These are phyloP conservation scores for Xenoacremonium recifei DNA, from an alignment of 2,329 filamentous ascomycete species.

Conservation along the genomic window DNA sequence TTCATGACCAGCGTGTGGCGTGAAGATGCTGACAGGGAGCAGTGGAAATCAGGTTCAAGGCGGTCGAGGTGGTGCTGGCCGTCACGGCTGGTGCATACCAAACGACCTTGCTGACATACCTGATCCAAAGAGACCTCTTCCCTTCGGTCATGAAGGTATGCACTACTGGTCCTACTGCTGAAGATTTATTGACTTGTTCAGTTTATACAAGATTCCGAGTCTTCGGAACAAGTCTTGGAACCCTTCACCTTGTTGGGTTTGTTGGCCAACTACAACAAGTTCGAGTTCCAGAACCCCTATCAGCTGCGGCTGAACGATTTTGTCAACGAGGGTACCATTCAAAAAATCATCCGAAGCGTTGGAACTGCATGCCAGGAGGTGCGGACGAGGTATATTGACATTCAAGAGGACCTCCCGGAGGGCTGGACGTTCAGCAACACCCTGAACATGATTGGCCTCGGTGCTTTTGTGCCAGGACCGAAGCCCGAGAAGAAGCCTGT, in stretches of 20 bases:
- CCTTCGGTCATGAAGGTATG: constrained; percentile 89
- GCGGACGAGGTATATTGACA: constrained; percentile 74
- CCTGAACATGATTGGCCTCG: constrained; percentile 80
- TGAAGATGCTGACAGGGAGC: constrained; percentile 23
- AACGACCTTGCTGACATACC: constrained; percentile 89
- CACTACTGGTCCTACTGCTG: not conserved
- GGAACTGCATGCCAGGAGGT: constrained; percentile 68
- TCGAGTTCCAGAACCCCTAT: constrained; percentile 97
- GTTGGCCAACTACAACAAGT: constrained; percentile 97
- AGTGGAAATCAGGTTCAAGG: constrained; percentile 77
- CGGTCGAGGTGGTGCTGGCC: constrained; percentile 76
- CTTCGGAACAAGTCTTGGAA: constrained; percentile 60
- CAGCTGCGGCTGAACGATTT: constrained; percentile 90
- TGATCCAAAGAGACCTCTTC: constrained; percentile 92
- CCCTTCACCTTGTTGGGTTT: constrained; percentile 83
- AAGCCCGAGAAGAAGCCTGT: constrained; percentile 57
- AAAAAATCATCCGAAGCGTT: constrained; percentile 75
- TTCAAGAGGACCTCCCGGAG: constrained; percentile 88
- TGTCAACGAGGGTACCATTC: constrained; percentile 85
- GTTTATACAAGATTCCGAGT: constrained; percentile 80
- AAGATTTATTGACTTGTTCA: constrained; percentile 30
- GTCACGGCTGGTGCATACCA: constrained; percentile 93
- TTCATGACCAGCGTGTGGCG: constrained; percentile 7
- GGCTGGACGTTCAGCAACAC: constrained; percentile 84
- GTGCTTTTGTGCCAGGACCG: constrained; percentile 67